Evolutionary conservation across 2,329 filamentous ascomycete species (phyloP).

Genomic region (Fusarium sp.): DNA sequence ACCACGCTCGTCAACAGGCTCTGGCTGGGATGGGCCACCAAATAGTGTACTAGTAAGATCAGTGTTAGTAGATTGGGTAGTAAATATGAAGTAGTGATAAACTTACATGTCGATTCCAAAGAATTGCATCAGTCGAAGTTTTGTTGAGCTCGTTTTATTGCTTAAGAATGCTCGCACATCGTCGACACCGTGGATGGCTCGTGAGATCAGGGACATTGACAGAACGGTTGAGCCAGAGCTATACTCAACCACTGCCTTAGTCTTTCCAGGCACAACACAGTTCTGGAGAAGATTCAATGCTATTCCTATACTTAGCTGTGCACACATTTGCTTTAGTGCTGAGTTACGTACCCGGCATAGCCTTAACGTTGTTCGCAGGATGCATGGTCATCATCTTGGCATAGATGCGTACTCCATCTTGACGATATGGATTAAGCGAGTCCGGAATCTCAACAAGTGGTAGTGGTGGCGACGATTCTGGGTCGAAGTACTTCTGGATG

Average conservation of each 20-base stretch:
- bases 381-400: slow-evolving; percentile 75
- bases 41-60: slow-evolving; percentile 58
- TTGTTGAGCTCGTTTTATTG: slow-evolving; percentile 67
- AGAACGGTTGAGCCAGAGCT: slow-evolving; percentile 72
- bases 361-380: slow-evolving; percentile 73
- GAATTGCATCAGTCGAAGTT: slow-evolving; percentile 67
- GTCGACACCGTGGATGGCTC: slow-evolving; percentile 61
- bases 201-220: slow-evolving; percentile 66
- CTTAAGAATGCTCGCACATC: slow-evolving; percentile 67
- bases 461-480: slow-evolving; percentile 66
- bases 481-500: slow-evolving; percentile 68
- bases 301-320: not conserved
- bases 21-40: slow-evolving; percentile 68
- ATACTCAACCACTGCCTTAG: slow-evolving; percentile 67
- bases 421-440: slow-evolving; percentile 65
- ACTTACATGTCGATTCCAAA: slow-evolving; percentile 66
- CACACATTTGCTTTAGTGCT: not conserved
- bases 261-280: slow-evolving; percentile 48
- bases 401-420: slow-evolving; percentile 70
- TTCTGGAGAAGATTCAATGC: slow-evolving; percentile 61
- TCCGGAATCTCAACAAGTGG: slow-evolving; percentile 71
- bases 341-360: slow-evolving; percentile 61
- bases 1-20: slow-evolving; percentile 63
- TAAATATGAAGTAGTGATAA: rapidly evolving
- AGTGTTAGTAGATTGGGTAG: not conserved